Evolutionary conservation across 306 rosid species (phyloP).

Genomic region (Fragaria nilgerrensis): DNA sequence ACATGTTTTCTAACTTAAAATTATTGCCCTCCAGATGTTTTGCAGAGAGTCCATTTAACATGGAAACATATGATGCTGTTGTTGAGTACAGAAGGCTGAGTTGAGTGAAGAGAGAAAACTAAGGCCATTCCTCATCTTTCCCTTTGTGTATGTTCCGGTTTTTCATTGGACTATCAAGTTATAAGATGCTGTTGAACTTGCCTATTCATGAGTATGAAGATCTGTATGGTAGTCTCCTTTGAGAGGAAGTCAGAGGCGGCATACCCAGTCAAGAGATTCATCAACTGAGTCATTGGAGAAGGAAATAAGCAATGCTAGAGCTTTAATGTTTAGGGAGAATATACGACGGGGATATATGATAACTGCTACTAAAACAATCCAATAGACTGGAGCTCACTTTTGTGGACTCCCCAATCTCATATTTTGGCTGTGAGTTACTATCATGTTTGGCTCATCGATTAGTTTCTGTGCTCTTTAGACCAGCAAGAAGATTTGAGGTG

Average conservation of each 20-base stretch:
- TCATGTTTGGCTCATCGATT: not conserved
- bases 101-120: conserved; percentile 12
- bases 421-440: not conserved
- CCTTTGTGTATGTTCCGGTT: not conserved
- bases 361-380: not conserved
- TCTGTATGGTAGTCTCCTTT: not conserved
- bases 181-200: not conserved
- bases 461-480: not conserved
- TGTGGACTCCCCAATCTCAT: not conserved
- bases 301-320: not conserved
- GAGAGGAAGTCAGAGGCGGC: not conserved
- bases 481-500: not conserved
- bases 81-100: conserved; percentile 35
- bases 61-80: conserved; percentile 59
- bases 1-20: not conserved
- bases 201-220: not conserved
- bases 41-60: conserved; percentile 42
- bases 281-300: not conserved
- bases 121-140: not conserved
- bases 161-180: not conserved
- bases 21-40: conserved; percentile 41
- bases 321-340: not conserved
- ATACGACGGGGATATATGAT: not conserved
- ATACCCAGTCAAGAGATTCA: not conserved
- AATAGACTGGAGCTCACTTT: not conserved